phyloP scores from a whole-genome alignment of 495 filamentous ascomycete genomes.

The Xylona heveae region DNA sequence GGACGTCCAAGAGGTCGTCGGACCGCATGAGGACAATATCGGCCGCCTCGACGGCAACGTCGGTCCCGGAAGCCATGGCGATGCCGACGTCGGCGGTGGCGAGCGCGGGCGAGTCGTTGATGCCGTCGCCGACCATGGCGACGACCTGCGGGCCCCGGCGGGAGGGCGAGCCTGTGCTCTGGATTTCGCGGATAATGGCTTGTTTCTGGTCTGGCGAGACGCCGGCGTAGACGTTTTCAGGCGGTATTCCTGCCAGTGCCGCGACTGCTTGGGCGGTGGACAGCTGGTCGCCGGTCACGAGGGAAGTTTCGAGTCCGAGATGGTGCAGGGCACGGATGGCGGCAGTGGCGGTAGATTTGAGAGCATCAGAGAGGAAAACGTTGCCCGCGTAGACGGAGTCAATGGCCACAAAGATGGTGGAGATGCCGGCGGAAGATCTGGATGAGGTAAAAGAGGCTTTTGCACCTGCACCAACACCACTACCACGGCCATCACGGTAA shows the following conservation, averaged over 20 bases:
- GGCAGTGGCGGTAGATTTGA: slow-evolving; percentile 73
- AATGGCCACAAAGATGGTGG: slow-evolving; percentile 80
- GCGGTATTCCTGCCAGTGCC: slow-evolving; percentile 56
- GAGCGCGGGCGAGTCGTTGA: slow-evolving; percentile 94
- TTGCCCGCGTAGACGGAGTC: slow-evolving; percentile 59
- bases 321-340: slow-evolving; percentile 62
- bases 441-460: slow-evolving; percentile 9
- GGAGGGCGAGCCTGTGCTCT: slow-evolving; percentile 44
- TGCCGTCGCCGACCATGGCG: slow-evolving; percentile 96
- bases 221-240: slow-evolving; percentile 53
- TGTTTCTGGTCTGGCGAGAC: slow-evolving; percentile 80
- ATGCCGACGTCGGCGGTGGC: slow-evolving; percentile 87
- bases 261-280: slow-evolving; percentile 70
- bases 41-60: slow-evolving; percentile 95
- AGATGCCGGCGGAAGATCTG: slow-evolving; percentile 37
- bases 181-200: slow-evolving; percentile 54
- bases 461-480: slow-evolving; percentile 5
- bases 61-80: slow-evolving; percentile 76
- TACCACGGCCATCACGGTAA: too few species aligned
- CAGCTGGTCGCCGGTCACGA: slow-evolving; percentile 84
- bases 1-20: slow-evolving; percentile 77
- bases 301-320: slow-evolving; percentile 68
- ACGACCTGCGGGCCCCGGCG: too few species aligned
- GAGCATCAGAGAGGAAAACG: slow-evolving; percentile 65
- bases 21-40: slow-evolving; percentile 90